Evolutionary conservation across 202 grass and related monocot genomes (phyloP), one percentile per base, ranked within the genome.

Genomic region (Panicum hallii): DNA sequence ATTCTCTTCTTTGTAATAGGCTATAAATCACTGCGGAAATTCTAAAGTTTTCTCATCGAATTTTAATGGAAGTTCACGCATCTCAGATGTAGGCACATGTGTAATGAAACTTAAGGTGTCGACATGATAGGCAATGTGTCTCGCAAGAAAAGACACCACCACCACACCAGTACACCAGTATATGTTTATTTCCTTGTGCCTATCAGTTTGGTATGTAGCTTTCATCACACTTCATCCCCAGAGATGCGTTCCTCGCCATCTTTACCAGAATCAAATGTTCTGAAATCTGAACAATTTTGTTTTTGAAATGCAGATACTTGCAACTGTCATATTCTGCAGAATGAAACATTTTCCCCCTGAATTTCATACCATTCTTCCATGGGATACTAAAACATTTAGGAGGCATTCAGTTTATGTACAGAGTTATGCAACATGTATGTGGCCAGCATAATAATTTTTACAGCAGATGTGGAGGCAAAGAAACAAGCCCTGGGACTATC

Each of bases 371-470:
- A 12, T 63, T 63, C 14, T 7, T 52, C 20, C 7, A 60, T 7
- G 43, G 8, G 67, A 79, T 12, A 49, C 49, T 81, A 61, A 46
- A 64, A 34, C 1, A 73, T 75, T 23, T 46, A 58, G 26, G 22
- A 70, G 9, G 32, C 68, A 58, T 69, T 83, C 60, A 52, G 22
- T 74, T 50, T 68, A 83, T 90, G 79, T 87, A 90, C 84, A 90
- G 32, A 73, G 69, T 75, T 26, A 87, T 79, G 61, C 61, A 83
- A 4, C 20, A 62, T 70, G 26, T 64, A 48, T 42, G 56, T 65
- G 30, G 42, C 48, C 20, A 82, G 1, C 60, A 17, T 79, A 56
- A 48, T 62, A 54, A 38, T 69, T 70, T 83, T 90, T 83, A 90
- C 75, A 79, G 43, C 15, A 82, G 63, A 75, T 41, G 26, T 48